phyloP scores from a whole-genome alignment of 2,329 filamentous ascomycete species.

The Pseudogymnoascus sp. region DNA sequence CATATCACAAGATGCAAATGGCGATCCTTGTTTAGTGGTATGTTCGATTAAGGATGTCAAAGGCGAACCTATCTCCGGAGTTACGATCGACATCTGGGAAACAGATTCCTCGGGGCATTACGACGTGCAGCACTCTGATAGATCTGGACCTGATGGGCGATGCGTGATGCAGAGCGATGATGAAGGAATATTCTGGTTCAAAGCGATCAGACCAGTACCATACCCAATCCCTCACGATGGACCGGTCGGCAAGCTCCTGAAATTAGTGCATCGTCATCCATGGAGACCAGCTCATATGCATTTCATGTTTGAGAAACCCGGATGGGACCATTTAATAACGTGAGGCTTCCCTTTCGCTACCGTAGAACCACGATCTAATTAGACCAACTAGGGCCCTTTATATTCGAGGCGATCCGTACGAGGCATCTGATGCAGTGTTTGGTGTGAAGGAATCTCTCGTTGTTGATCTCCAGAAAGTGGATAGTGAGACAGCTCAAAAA shows the following conservation, averaged over 20 bases:
- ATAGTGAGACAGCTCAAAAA: conserved; percentile 44
- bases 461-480: conserved; percentile 49
- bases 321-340: too few relatives aligned
- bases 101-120: conserved; percentile 72
- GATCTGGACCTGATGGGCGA: conserved; percentile 59
- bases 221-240: conserved; percentile 82
- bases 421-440: conserved; percentile 77
- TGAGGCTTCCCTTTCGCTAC: too few relatives aligned
- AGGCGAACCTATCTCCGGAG: conserved; percentile 53
- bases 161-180: conserved; percentile 61
- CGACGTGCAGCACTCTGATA: conserved; percentile 63
- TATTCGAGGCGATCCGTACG: conserved; percentile 68
- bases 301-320: conserved; percentile 73
- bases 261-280: conserved; percentile 60
- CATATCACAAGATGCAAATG: conserved; percentile 61
- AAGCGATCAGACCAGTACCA: conserved; percentile 71
- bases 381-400: conserved; percentile 50
- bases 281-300: conserved; percentile 74
- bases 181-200: conserved; percentile 75
- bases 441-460: conserved; percentile 75
- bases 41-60: conserved; percentile 59
- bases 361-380: too few relatives aligned
- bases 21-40: conserved; percentile 61
- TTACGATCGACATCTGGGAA: conserved; percentile 78
- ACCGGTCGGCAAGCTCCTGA: conserved; percentile 66